Percentiles rank a stretch among this genome's conserved stretches.
These are phyloP conservation scores for Penicillium sp. DNA, from an alignment of 2,329 filamentous ascomycete species.

Conservation along the genomic window DNA sequence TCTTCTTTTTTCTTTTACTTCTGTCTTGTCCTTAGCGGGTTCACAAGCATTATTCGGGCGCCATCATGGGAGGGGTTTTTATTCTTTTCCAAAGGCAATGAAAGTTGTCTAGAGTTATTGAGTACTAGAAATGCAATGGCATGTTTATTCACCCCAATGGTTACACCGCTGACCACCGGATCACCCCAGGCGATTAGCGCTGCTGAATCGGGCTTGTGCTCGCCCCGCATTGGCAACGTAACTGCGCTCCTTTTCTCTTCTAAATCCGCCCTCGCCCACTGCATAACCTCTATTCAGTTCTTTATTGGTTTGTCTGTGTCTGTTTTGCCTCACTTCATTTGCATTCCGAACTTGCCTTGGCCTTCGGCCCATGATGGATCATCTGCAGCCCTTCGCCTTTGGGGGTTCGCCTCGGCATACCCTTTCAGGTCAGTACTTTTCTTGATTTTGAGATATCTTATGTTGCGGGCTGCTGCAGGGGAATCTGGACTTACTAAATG, in stretches of 20 bases:
- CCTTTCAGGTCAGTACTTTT: slow-evolving; percentile 28
- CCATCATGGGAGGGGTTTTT: not conserved
- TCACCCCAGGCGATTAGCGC: slow-evolving; percentile 10
- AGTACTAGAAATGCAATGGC: not conserved
- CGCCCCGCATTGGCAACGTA: slow-evolving; percentile 20
- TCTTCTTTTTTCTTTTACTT: not conserved
- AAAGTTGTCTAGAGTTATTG: not conserved
- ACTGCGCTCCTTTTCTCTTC: slow-evolving; percentile 24
- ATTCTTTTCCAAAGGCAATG: not conserved
- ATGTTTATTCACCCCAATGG: not conserved
- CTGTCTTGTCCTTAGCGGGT: slow-evolving; percentile 17
- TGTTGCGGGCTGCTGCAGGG: not conserved
- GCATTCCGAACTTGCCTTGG: slow-evolving; percentile 11
- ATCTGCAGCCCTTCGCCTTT: slow-evolving; percentile 21
- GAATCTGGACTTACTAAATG: not conserved
- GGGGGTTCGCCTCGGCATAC: slow-evolving; percentile 17
- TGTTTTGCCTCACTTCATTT: slow-evolving; percentile 3
- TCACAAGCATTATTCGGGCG: slow-evolving; percentile 18
- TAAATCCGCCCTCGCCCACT: slow-evolving; percentile 17
- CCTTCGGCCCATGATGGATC: slow-evolving; percentile 26
- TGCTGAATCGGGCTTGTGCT: slow-evolving; percentile 26
- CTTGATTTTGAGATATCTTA: not conserved
- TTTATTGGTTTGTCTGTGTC: slow-evolving; percentile 14
- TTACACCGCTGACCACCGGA: slow-evolving; percentile 24
- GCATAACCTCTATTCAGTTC: slow-evolving; percentile 6